Evolutionary conservation across 305 asterid species (phyloP), one percentile per base, ranked within the genome.

Genomic region (Andrographis paniculata): DNA sequence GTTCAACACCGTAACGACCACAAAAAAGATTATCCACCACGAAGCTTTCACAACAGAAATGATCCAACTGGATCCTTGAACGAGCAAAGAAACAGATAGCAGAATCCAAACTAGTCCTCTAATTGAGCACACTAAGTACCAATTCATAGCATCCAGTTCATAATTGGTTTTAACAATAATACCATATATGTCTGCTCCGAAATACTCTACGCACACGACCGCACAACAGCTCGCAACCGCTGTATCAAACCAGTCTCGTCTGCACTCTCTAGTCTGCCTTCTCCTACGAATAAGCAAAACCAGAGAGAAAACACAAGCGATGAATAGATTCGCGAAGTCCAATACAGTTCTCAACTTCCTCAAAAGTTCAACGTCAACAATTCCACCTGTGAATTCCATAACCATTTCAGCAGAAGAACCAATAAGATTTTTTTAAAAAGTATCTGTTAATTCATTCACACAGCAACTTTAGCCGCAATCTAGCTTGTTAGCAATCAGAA

Each of bases 1-100:
- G 40, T 76, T 76, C 41, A 73, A 55, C 23, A 63, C 65, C 21
- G 95, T 73, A 56, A 61, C 48, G 38, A 69, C 30, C 38, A 75
- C 17, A 44, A 72, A 78, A 22, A 65, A 65, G n/a, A 65, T 19
- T 13, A 76, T 14, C 88, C 93, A 84, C 86, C 95, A 84, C 52
- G 51, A 57, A 16, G 72, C 60, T 55, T 64, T 68, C 22, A 84
- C 30, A 28, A 84, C 30, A 28, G 67, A 45, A 46, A 51, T 45
- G 19, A 70, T 48, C 73, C 66, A 56, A 61, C 58, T 74, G 1
- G 78, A 73, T 50, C 73, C 73, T 61, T 68, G 63, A 23, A 71
- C 47, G 16, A 70, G 50, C 58, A 70, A 56, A 48, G 89, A 78
- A 36, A 78, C 14, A 4, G 65, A 50, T 39, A 78, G 56, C 10